Evolutionary conservation across 2,329 filamentous ascomycete genomes (phyloP), one percentile per base, ranked within the genome.

Genomic region (Botrytis porri): DNA sequence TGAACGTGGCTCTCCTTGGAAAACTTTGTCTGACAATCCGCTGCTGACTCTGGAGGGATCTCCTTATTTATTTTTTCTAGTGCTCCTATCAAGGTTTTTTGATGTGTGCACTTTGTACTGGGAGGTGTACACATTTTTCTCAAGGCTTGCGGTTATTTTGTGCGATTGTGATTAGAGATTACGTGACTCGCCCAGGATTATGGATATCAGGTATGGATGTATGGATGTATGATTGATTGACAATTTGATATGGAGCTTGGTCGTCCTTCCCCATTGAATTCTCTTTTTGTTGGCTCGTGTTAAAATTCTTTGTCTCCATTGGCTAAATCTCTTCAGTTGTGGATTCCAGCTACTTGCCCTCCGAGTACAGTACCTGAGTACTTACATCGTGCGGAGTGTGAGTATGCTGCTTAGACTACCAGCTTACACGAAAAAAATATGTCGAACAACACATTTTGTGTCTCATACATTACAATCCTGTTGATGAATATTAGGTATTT

Each of bases 1-100:
- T 29, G 51, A 61, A 69, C 37, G 66, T 69, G 66, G 66, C 66
- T 60, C 66, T 69, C 35, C 66, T 61, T 29, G 67, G 48, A 22
- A 62, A 20, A 67, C 12, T 37, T 12, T 45, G n/a, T 43, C 22
- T 70, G 37, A 25, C 16, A 14, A 39, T 35, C 54, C 54, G 54
- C 37, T 37, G 66, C n/a, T 43, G 54, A 60, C 22, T 60, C 59
- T 41, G 51, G 51, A 10, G 41, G 25, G 22, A 41, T 54, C 45
- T 48, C 22, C 37, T n/a, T 57, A 14, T 29, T 59, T n/a, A n/a
- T n/a, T 41, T 22, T 29, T 43, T 10, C 37, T 57, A n/a, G 16
- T 60, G 22, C n/a, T 69, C 48, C 65, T 41, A 59, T 32, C 16
- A 69, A 59, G 54, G 25, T 32, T n/a, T 37, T 37, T 41, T 9